Evolutionary conservation across 805 yeast species (phyloP).

Genomic region (Cyberlindnera petersonii): DNA sequence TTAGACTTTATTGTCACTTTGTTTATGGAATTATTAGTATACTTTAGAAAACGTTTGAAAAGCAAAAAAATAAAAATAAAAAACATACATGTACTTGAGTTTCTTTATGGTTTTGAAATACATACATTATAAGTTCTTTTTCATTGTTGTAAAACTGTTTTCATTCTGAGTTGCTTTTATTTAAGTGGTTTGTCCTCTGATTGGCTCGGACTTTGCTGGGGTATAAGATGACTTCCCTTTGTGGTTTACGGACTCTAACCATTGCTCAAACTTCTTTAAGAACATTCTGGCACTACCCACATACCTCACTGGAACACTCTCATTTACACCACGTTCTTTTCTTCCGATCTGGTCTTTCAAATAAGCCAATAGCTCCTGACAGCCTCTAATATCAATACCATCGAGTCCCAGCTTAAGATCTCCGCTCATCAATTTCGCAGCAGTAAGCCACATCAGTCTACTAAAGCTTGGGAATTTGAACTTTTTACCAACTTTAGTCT

Average conservation of each 20-base stretch:
- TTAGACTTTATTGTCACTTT: constrained; percentile 1
- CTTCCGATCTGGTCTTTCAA: constrained; percentile 6
- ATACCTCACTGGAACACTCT: constrained; percentile 12
- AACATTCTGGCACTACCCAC: constrained; percentile 13
- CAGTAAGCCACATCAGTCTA: constrained; percentile 65
- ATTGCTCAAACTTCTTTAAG: constrained; percentile 8
- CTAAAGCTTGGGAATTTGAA: constrained; percentile 78
- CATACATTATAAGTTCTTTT: constrained; percentile 2
- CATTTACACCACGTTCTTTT: constrained; percentile 3
- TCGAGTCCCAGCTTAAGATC: constrained; percentile 4
- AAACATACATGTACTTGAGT: too few species aligned
- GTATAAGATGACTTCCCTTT: too few species aligned
- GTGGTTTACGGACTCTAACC: not conserved
- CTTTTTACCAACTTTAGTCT: constrained; percentile 68
- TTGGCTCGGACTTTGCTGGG: not conserved
- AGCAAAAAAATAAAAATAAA: constrained; percentile 5
- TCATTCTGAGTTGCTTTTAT: too few species aligned
- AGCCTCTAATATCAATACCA: constrained; percentile 10
- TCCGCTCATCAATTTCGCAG: constrained; percentile 23
- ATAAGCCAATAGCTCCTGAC: constrained; percentile 7
- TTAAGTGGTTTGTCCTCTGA: not conserved
- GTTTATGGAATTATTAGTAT: not conserved
- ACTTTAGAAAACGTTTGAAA: not conserved
- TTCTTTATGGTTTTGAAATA: not conserved
- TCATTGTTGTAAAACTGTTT: not conserved